Percentiles rank a stretch among this genome's conserved stretches.
Conservation (phyloP, 495 filamentous ascomycete genomes). For the Diplogelasinospora grovesii region DNA sequence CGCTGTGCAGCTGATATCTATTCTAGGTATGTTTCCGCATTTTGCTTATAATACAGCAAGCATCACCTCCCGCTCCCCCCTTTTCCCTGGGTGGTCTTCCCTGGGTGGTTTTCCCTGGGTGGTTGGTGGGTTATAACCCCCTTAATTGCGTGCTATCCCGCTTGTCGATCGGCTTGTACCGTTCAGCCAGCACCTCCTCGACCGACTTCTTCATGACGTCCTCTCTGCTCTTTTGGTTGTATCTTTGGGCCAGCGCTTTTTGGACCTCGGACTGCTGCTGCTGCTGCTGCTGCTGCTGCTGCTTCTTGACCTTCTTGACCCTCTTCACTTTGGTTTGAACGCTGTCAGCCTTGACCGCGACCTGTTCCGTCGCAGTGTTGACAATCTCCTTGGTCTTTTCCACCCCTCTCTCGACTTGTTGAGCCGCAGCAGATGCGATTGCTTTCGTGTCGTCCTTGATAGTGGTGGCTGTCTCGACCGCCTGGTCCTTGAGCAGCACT, state of each 20-base stretch:
- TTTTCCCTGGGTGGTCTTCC: no score
- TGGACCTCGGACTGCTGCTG: conserved; percentile 34
- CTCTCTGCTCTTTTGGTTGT: conserved; percentile 26
- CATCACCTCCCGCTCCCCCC: no score
- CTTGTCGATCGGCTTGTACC: conserved; percentile 40
- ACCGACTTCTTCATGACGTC: conserved; percentile 30
- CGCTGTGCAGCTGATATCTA: no score
- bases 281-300: no score
- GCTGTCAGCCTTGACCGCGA: conserved; percentile 5
- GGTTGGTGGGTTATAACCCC: conserved; percentile 13
- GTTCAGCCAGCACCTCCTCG: conserved; percentile 37
- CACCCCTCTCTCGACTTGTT: conserved; percentile 23
- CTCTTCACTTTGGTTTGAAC: conserved; percentile 13
- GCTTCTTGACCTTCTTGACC: conserved; percentile 23
- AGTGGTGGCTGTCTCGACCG: conserved; percentile 1
- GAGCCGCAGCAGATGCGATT: conserved; percentile 8
- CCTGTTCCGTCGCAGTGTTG: conserved; percentile 19
- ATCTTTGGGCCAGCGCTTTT: conserved; percentile 41
- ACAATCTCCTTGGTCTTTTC: conserved; percentile 24
- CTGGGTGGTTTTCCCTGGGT: no score
- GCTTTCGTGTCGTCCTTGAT: conserved; percentile 19
- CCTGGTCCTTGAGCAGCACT: conserved; percentile 13
- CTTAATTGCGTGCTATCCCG: conserved; percentile 30
- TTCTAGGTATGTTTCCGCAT: no score
- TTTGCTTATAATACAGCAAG: no score